Percentiles rank a stretch among this genome's conserved stretches.
These are phyloP conservation scores for Lepidium campestre DNA, from an alignment of 441 rosid species.

Conservation along the genomic window DNA sequence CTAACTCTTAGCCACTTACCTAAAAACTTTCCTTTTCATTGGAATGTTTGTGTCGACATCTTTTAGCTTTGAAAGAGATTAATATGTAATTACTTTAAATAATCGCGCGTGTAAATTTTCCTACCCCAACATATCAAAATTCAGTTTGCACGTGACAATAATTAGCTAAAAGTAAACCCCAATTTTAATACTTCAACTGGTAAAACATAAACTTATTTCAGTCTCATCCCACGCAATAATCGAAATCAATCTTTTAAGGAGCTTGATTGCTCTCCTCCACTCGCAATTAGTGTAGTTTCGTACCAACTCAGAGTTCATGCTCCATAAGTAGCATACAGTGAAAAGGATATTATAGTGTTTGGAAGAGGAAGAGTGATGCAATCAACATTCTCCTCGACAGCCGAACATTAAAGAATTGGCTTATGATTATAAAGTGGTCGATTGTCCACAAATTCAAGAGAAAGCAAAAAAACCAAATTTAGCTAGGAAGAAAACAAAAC, in stretches of 20 bases:
- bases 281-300: background rate
- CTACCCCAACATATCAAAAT: slow-evolving; percentile 5
- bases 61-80: background rate
- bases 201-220: background rate
- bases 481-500: background rate
- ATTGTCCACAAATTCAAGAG: background rate
- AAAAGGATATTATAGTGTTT: background rate
- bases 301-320: background rate
- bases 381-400: background rate
- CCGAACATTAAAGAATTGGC: background rate
- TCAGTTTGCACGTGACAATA: slow-evolving; percentile 18
- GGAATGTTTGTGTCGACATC: too few species aligned
- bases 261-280: background rate
- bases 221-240: background rate
- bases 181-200: background rate
- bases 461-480: background rate
- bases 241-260: background rate
- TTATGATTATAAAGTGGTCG: background rate
- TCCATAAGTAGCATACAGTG: background rate
- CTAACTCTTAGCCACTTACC: too few species aligned
- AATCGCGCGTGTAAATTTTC: slow-evolving; percentile 19
- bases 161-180: slow-evolving; percentile 7
- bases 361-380: background rate
- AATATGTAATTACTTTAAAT: background rate
- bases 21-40: too few species aligned